These are phyloP conservation scores for Aphanomyces invadans DNA, from an alignment of 352 stramenopile genomes.

Conservation along the genomic window DNA sequence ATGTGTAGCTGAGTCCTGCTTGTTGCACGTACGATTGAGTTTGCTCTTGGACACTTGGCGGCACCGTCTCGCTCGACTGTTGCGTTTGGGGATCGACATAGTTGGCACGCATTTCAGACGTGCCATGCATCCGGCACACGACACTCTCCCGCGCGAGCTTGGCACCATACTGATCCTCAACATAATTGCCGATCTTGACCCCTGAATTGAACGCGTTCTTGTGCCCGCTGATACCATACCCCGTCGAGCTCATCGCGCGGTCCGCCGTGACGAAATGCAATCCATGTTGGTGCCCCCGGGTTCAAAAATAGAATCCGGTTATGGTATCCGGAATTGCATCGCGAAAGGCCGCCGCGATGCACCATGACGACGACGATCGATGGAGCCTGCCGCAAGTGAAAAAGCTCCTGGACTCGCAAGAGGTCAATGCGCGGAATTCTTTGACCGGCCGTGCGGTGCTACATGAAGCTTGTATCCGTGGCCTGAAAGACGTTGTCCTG, in stretches of 20 bases:
- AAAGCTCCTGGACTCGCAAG: not conserved
- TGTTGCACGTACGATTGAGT: conserved; percentile 42
- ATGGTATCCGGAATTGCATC: not conserved
- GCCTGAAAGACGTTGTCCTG: conserved; percentile 45
- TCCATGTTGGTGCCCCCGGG: too few relatives aligned
- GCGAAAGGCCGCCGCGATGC: not conserved
- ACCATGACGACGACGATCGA: not conserved
- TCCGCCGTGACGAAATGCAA: too few relatives aligned
- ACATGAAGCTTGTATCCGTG: conserved; percentile 51
- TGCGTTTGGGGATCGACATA: conserved; percentile 50
- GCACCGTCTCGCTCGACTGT: conserved; percentile 39
- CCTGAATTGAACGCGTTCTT: conserved; percentile 73
- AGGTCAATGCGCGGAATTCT: conserved; percentile 36
- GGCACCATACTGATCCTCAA: conserved; percentile 64
- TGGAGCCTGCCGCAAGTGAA: not conserved
- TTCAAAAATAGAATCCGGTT: conserved; percentile 2
- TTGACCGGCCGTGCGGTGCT: conserved; percentile 43
- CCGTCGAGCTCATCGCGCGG: conserved; percentile 24
- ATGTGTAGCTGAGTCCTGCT: conserved; percentile 52
- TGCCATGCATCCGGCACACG: conserved; percentile 35
- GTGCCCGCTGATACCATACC: conserved; percentile 71
- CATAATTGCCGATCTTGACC: conserved; percentile 77
- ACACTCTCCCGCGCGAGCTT: conserved; percentile 37
- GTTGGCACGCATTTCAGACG: conserved; percentile 44
- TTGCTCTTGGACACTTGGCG: conserved; percentile 42